Conservation (phyloP, 2,329 filamentous ascomycete genomes). For the Xylogone sp. region DNA sequence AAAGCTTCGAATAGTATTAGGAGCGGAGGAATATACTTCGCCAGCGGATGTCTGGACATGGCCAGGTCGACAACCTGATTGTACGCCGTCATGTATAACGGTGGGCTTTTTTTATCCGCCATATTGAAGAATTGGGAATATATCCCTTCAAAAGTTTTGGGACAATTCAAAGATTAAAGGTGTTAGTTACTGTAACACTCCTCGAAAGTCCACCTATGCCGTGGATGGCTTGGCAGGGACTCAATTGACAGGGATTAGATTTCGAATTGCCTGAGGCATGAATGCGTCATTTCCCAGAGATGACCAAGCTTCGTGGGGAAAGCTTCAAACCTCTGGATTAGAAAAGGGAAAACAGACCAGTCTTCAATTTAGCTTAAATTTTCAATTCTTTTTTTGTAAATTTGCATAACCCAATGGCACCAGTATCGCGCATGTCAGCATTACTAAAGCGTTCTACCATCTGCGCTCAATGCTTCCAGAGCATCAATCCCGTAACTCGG, state of each 20-base stretch:
- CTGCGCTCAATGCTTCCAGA: slow-evolving; percentile 10
- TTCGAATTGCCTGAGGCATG: neutral
- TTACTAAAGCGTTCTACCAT: slow-evolving; percentile 5
- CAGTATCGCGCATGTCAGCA: slow-evolving; percentile 11
- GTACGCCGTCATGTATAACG: slow-evolving; percentile 9
- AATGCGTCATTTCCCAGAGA: neutral
- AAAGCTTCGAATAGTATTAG: slow-evolving; percentile 23
- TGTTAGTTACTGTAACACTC: neutral
- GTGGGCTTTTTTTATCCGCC: slow-evolving; percentile 5
- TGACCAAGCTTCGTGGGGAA: neutral
- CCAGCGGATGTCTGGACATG: slow-evolving; percentile 21
- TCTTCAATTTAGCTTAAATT: too few relatives aligned
- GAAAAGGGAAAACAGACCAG: neutral
- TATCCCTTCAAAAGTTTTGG: neutral
- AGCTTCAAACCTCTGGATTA: neutral
- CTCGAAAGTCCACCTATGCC: neutral
- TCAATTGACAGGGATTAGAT: neutral
- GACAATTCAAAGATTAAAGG: neutral
- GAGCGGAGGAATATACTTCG: slow-evolving; percentile 19
- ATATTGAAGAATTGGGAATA: slow-evolving; percentile 1
- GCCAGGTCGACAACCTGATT: slow-evolving; percentile 19
- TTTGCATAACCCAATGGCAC: slow-evolving; percentile 18
- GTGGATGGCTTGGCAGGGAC: neutral
- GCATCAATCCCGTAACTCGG: neutral
- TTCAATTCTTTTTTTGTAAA: too few relatives aligned